Conservation (phyloP, 257 asterid species). For the Hygrophila difformis region DNA sequence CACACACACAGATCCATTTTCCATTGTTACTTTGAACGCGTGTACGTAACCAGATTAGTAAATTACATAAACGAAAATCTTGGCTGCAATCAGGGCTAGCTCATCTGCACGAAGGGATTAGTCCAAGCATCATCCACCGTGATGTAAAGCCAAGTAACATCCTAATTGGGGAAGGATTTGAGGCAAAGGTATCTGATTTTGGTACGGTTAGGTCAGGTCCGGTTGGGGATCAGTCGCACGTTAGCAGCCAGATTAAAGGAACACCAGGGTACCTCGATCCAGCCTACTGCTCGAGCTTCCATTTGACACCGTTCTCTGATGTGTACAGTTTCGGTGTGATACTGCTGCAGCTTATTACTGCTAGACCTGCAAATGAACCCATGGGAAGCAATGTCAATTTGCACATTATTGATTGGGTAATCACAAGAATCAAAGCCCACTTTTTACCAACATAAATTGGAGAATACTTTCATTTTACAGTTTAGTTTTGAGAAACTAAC, state of each 20-base stretch:
- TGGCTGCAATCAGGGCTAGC: slow-evolving; percentile 53
- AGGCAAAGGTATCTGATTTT: slow-evolving; percentile 74
- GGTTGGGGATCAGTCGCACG: slow-evolving; percentile 59
- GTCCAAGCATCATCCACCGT: slow-evolving; percentile 65
- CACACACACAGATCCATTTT: no score
- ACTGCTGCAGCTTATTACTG: slow-evolving; percentile 66
- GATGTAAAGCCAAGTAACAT: slow-evolving; percentile 75
- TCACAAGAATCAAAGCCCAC: no score
- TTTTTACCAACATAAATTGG: no score
- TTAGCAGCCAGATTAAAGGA: slow-evolving; percentile 64
- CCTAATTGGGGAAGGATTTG: slow-evolving; percentile 50
- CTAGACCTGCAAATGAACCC: slow-evolving; percentile 50
- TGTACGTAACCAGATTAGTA: no score
- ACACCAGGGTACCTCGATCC: slow-evolving; percentile 84
- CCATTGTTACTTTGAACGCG: neutral
- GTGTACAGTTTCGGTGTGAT: slow-evolving; percentile 82
- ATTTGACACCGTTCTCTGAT: slow-evolving; percentile 55
- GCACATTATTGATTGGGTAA: slow-evolving; percentile 74
- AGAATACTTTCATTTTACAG: no score
- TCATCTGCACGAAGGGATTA: slow-evolving; percentile 52
- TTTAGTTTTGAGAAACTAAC: no score
- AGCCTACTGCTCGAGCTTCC: slow-evolving; percentile 59
- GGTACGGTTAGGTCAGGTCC: slow-evolving; percentile 72
- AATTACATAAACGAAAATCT: neutral
- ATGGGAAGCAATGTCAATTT: slow-evolving; percentile 21